Evolutionary conservation across 192 early-diverging fungal genomes (phyloP).

Genomic region (Podila horticola): DNA sequence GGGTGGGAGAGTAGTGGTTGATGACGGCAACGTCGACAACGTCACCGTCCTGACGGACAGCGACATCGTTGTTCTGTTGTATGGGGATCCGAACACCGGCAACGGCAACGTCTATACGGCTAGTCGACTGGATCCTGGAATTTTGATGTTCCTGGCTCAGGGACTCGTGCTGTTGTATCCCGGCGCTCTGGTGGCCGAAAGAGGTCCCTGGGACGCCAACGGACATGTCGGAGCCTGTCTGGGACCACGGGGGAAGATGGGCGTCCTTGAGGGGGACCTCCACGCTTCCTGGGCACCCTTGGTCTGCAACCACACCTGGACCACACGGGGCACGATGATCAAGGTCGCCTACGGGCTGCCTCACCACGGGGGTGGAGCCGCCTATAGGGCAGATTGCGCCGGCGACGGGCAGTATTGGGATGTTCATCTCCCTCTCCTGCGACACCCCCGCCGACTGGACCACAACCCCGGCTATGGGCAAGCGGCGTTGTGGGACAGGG

Average conservation of each 20-base stretch:
- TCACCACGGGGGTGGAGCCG: slow-evolving; percentile 2
- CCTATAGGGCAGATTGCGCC: slow-evolving; percentile 11
- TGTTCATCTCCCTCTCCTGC: slow-evolving; percentile 1
- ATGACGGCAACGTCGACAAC: neutral
- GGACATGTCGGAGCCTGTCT: neutral
- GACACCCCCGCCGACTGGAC: slow-evolving; percentile 16
- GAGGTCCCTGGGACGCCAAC: neutral
- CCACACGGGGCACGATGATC: slow-evolving; percentile 30
- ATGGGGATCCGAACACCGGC: neutral
- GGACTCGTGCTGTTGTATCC: slow-evolving; percentile 1
- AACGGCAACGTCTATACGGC: neutral
- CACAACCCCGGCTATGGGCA: slow-evolving; percentile 1
- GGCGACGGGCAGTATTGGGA: slow-evolving; percentile 14
- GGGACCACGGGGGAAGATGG: neutral
- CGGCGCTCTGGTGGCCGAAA: neutral
- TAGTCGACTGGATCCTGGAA: neutral
- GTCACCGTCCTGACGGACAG: too few relatives aligned
- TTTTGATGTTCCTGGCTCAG: neutral
- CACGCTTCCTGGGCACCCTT: slow-evolving; percentile 26
- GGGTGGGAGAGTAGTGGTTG: neutral
- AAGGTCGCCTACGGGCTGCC: slow-evolving; percentile 20
- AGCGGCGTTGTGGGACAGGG: slow-evolving; percentile 12
- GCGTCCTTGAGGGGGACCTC: neutral
- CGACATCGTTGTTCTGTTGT: neutral
- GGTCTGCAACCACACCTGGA: slow-evolving; percentile 26